These are phyloP conservation scores for Castanea crenata DNA, from an alignment of 306 rosid genomes.

Conservation along the genomic window DNA sequence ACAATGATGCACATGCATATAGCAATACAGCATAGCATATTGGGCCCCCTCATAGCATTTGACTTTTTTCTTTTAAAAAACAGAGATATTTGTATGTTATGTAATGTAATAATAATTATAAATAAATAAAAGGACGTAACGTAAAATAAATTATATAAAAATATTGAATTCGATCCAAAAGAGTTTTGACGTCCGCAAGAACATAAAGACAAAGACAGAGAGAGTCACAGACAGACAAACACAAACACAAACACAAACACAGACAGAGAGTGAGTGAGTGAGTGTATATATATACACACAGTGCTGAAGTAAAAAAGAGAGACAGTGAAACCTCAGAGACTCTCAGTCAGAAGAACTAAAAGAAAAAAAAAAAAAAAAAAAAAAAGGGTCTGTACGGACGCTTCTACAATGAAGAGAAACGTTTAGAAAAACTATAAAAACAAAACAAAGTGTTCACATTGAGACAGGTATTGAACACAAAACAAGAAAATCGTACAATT, in stretches of 20 bases:
- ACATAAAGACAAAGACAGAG: slow-evolving; percentile 17
- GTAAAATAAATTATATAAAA: slow-evolving; percentile 18
- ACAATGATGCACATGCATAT: too few species aligned
- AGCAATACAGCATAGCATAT: too few species aligned
- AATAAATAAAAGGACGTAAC: too few species aligned
- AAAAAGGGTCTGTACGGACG: not conserved
- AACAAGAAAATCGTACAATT: not conserved
- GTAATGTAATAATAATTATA: too few species aligned
- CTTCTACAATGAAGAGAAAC: too few species aligned
- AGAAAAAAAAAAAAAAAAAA: not conserved
- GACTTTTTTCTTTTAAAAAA: too few species aligned
- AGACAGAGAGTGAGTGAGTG: not conserved
- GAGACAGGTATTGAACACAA: too few species aligned
- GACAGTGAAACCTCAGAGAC: slow-evolving; percentile 7
- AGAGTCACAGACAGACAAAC: not conserved
- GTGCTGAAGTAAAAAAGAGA: slow-evolving; percentile 16
- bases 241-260: not conserved
- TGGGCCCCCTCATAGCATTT: too few species aligned
- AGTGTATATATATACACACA: not conserved
- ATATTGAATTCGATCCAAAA: slow-evolving; percentile 82
- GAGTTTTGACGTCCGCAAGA: slow-evolving; percentile 90
- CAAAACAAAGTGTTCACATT: too few species aligned
- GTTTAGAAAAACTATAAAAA: too few species aligned
- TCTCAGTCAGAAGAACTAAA: not conserved
- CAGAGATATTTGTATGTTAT: too few species aligned